These are phyloP conservation scores for Endocarpon pusillum DNA, from an alignment of 495 filamentous ascomycete species.

Conservation along the genomic window DNA sequence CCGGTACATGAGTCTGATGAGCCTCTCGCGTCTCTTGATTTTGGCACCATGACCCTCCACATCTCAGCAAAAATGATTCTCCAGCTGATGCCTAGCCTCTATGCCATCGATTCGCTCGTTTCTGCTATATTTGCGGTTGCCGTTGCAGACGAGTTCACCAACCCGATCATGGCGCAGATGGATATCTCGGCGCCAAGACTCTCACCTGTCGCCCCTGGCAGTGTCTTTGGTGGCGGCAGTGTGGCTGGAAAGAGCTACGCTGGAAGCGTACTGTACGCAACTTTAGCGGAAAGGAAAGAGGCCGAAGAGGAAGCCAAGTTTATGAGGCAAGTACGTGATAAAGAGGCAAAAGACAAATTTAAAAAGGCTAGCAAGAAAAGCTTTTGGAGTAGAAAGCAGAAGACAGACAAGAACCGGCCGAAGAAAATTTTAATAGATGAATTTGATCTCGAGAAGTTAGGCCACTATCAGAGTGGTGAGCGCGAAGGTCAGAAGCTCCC, in stretches of 20 bases:
- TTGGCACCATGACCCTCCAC: conserved; percentile 27
- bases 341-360: conserved; percentile 1
- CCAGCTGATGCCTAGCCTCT: conserved; percentile 37
- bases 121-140: conserved; percentile 55
- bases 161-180: conserved; percentile 22
- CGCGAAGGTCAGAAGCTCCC: conserved; percentile 25
- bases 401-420: conserved; percentile 9
- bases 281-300: conserved; percentile 27
- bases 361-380: conserved; percentile 5
- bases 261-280: conserved; percentile 15
- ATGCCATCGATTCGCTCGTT: conserved; percentile 58
- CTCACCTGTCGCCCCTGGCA: neutral
- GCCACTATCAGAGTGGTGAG: conserved; percentile 17
- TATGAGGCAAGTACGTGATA: conserved; percentile 14
- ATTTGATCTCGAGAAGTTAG: conserved; percentile 30
- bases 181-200: conserved; percentile 9
- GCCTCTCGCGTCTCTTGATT: conserved; percentile 31
- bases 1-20: conserved; percentile 25
- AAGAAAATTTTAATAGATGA: conserved; percentile 23
- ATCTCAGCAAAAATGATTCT: conserved; percentile 27
- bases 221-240: no score
- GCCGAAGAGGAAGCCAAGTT: conserved; percentile 18
- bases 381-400: no score
- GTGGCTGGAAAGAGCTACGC: no score
- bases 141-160: conserved; percentile 35